These are phyloP conservation scores for Paratrypanosoma confusum DNA, from an alignment of 208 protist species.

Conservation along the genomic window DNA sequence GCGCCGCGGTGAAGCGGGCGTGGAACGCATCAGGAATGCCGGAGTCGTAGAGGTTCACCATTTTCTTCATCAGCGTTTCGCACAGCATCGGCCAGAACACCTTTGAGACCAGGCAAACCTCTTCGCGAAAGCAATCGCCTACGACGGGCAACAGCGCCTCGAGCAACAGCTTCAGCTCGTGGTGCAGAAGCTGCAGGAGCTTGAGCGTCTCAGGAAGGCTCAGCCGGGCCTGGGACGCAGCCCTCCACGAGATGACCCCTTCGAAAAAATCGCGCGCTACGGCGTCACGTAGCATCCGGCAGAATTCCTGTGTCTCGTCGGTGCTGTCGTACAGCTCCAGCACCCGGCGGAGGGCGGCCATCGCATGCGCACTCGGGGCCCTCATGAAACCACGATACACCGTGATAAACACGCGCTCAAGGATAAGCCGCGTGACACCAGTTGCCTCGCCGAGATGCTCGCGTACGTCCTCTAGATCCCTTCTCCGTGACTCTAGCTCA, in stretches of 20 bases:
- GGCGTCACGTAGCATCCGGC: conserved; percentile 36
- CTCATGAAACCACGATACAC: too few relatives aligned
- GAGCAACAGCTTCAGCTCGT: conserved; percentile 19
- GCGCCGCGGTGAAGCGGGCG: conserved; percentile 46
- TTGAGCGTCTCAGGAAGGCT: conserved; percentile 39
- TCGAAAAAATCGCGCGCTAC: conserved; percentile 55
- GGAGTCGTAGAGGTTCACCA: conserved; percentile 62
- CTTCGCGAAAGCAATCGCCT: conserved; percentile 23
- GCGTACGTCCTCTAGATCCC: too few relatives aligned
- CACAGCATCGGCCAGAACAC: conserved; percentile 73
- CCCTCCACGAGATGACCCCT: conserved; percentile 65
- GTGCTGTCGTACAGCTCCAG: conserved; percentile 33
- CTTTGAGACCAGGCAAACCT: conserved; percentile 23
- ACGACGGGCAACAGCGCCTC: conserved; percentile 44
- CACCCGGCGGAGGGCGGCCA: conserved; percentile 17
- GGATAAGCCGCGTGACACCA: too few relatives aligned
- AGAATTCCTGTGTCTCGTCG: conserved; percentile 34
- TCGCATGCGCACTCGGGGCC: conserved; percentile 5
- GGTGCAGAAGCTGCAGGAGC: conserved; percentile 36
- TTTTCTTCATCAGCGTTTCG: conserved; percentile 66
- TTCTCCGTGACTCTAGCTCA: too few relatives aligned
- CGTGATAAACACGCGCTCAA: too few relatives aligned
- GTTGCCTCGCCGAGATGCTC: too few relatives aligned
- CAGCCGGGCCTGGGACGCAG: conserved; percentile 59
- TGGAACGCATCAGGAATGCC: conserved; percentile 72